Percentiles rank a stretch among this genome's conserved stretches.
Conservation (phyloP, 2,329 filamentous ascomycete species). For the Coniochaeta prunicola region DNA sequence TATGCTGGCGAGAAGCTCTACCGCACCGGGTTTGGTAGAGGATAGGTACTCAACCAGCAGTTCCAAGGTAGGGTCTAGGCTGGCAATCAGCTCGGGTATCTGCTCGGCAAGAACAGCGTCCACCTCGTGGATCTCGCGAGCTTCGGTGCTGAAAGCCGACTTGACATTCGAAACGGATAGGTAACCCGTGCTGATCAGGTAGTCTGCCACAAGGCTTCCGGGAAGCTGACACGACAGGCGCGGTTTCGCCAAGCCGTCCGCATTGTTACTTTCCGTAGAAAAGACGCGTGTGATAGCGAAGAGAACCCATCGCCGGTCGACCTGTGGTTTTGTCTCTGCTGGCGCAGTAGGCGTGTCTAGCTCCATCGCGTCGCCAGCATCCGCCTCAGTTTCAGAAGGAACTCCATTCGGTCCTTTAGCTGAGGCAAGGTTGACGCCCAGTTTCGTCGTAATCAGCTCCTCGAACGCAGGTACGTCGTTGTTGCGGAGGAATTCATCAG, state of each 20-base stretch:
- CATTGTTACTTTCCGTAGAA: slow-evolving; percentile 40
- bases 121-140: slow-evolving; percentile 31
- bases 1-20: slow-evolving; percentile 61
- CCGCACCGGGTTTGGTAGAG: slow-evolving; percentile 55
- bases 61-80: slow-evolving; percentile 62
- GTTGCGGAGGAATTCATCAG: slow-evolving; percentile 38
- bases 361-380: slow-evolving; percentile 2
- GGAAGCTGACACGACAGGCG: slow-evolving; percentile 34
- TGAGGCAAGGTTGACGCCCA: slow-evolving; percentile 33
- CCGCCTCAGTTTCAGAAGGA: slow-evolving; percentile 7
- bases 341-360: background rate
- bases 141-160: slow-evolving; percentile 45
- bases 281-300: slow-evolving; percentile 58
- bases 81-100: slow-evolving; percentile 53
- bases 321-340: slow-evolving; percentile 26
- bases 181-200: slow-evolving; percentile 53
- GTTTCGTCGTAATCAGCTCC: slow-evolving; percentile 38
- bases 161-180: slow-evolving; percentile 52
- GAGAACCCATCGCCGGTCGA: slow-evolving; percentile 59
- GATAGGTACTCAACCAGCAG: slow-evolving; percentile 60
- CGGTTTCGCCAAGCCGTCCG: slow-evolving; percentile 32
- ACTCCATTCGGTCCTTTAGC: slow-evolving; percentile 11
- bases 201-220: slow-evolving; percentile 48
- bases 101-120: slow-evolving; percentile 50
- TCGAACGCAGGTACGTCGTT: slow-evolving; percentile 44